Evolutionary conservation across 805 yeast genomes (phyloP).

Genomic region (Sporopachydermia quercuum): DNA sequence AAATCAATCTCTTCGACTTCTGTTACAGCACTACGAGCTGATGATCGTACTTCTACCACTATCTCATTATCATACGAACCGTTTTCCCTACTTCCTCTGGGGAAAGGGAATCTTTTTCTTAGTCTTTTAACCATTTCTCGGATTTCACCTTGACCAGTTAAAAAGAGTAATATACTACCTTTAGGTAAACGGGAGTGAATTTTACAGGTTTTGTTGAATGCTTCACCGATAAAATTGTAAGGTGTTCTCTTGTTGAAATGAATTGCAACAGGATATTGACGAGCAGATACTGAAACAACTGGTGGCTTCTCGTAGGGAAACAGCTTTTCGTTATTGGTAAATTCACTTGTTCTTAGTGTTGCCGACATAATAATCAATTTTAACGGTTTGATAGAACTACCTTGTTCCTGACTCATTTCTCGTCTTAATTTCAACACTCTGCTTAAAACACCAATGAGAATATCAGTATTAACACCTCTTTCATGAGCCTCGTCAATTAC

Average conservation of each 20-base stretch:
- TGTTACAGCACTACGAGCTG: conserved; percentile 44
- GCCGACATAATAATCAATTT: conserved; percentile 95
- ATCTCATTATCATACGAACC: conserved; percentile 17
- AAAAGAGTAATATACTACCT: conserved; percentile 82
- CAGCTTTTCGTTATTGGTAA: conserved; percentile 62
- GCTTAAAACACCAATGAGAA: conserved; percentile 86
- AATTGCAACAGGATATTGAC: conserved; percentile 86
- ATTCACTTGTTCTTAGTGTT: conserved; percentile 84
- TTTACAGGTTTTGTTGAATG: conserved; percentile 69
- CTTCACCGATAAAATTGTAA: conserved; percentile 72
- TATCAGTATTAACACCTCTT: conserved; percentile 90
- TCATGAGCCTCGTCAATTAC: conserved; percentile 98
- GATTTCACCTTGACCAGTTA: conserved; percentile 94
- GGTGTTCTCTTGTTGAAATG: conserved; percentile 79
- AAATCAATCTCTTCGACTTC: conserved; percentile 83
- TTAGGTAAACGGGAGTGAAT: conserved; percentile 80
- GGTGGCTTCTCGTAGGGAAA: conserved; percentile 67
- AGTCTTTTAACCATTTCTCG: conserved; percentile 55
- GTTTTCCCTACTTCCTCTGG: conserved; percentile 13
- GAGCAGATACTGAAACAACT: conserved; percentile 72
- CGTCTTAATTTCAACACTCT: conserved; percentile 64
- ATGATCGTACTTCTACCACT: conserved; percentile 30
- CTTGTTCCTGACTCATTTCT: conserved; percentile 18
- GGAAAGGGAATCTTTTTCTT: conserved; percentile 51
- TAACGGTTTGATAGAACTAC: conserved; percentile 43